Conservation (phyloP, 345 rosid species). For the Viola odorata region DNA sequence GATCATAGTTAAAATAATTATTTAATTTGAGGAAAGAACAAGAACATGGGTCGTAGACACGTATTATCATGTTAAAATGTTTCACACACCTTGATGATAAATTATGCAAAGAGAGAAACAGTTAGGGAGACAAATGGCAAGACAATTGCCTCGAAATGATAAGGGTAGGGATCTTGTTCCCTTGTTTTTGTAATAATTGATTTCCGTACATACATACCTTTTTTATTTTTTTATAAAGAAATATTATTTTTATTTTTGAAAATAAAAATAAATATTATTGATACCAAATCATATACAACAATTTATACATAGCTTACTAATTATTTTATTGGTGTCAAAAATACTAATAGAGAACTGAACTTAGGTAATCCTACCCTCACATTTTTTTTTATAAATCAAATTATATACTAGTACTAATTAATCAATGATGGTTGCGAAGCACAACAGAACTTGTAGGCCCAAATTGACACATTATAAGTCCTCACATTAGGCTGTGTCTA, state of each 20-base stretch:
- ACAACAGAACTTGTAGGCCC: slow-evolving; percentile 46
- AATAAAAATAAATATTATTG: no score
- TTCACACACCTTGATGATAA: slow-evolving; percentile 23
- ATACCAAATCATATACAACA: slow-evolving; percentile 23
- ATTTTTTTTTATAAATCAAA: no score
- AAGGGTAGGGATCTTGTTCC: slow-evolving; percentile 44
- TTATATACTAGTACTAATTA: slow-evolving; percentile 10
- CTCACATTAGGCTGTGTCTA: slow-evolving; percentile 29
- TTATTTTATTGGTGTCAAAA: no score
- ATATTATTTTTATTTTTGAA: no score
- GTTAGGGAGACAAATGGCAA: slow-evolving; percentile 40
- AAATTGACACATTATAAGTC: slow-evolving; percentile 30
- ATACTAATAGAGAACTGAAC: no score
- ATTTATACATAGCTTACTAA: no score
- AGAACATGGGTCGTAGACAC: slow-evolving; percentile 31
- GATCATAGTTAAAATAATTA: neutral
- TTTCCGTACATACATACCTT: slow-evolving; percentile 22
- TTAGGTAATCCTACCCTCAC: no score
- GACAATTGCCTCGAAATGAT: slow-evolving; percentile 51
- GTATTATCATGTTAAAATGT: slow-evolving; percentile 31
- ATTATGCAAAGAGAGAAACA: slow-evolving; percentile 20
- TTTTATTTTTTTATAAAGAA: no score
- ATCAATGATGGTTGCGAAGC: slow-evolving; percentile 17
- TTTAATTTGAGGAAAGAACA: slow-evolving; percentile 1
- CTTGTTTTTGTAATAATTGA: slow-evolving; percentile 22